A percentile compares a stretch with the other conserved stretches of the same genome.
Conservation (phyloP, 1,284 basidiomycete genomes). For the Leccinum huronense region DNA sequence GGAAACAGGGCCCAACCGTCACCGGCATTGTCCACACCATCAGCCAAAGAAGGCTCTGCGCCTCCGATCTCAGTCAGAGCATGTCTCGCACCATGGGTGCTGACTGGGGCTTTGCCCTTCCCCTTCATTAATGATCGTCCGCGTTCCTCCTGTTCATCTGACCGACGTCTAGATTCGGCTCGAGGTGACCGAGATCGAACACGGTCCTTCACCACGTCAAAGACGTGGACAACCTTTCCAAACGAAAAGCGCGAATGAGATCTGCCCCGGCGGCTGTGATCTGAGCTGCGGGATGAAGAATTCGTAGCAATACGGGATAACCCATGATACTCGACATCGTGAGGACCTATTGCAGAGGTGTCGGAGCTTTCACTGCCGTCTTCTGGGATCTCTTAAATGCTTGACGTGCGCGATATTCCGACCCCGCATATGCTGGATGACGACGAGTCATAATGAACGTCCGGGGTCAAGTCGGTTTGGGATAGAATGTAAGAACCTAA, state of each 20-base stretch:
- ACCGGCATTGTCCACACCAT: slow-evolving; percentile 39
- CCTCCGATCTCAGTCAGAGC: slow-evolving; percentile 5
- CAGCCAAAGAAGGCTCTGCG: slow-evolving; percentile 35
- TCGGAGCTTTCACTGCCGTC: slow-evolving; percentile 15
- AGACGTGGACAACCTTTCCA: slow-evolving; percentile 36
- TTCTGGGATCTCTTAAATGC: slow-evolving; percentile 40
- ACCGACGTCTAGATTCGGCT: slow-evolving; percentile 13
- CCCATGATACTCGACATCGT: slow-evolving; percentile 18
- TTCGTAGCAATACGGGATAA: slow-evolving; percentile 18
- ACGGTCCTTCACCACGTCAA: slow-evolving; percentile 43
- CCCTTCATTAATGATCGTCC: slow-evolving; percentile 28
- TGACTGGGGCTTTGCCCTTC: slow-evolving; percentile 13
- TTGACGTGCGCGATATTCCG: slow-evolving; percentile 37
- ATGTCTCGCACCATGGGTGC: not conserved
- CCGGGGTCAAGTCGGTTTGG: slow-evolving; percentile 1
- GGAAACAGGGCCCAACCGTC: slow-evolving; percentile 88
- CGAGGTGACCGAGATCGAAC: slow-evolving; percentile 43
- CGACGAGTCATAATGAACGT: slow-evolving; percentile 19
- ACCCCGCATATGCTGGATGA: slow-evolving; percentile 20
- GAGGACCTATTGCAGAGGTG: slow-evolving; percentile 1
- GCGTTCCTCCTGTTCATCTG: slow-evolving; percentile 24
- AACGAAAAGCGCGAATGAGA: slow-evolving; percentile 41
- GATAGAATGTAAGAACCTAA: slow-evolving; percentile 16
- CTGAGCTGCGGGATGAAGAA: slow-evolving; percentile 20
- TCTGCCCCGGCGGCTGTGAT: slow-evolving; percentile 30